Conservation (phyloP, 805 yeast species). For the Candida lessepsii region DNA sequence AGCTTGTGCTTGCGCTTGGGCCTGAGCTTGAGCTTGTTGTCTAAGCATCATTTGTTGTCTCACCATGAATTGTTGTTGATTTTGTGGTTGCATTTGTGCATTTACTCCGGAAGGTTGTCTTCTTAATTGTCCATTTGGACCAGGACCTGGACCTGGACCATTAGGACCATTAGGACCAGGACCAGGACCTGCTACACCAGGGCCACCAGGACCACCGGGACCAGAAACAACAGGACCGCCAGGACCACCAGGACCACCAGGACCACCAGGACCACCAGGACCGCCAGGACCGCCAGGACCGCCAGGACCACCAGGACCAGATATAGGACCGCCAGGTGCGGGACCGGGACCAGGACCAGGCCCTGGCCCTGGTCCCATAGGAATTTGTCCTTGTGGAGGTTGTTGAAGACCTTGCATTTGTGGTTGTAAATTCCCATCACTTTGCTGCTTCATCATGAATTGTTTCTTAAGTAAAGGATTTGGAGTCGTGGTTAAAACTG, state of each 20-base stretch:
- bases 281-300: not conserved
- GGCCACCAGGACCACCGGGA: not conserved
- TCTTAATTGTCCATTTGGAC: conserved; percentile 1
- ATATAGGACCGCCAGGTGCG: no score
- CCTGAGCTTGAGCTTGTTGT: conserved; percentile 18
- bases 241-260: not conserved
- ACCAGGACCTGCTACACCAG: not conserved
- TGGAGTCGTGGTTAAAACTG: conserved; percentile 14
- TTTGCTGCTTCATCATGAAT: conserved; percentile 18
- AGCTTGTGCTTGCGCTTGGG: conserved; percentile 13
- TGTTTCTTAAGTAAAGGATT: conserved; percentile 20
- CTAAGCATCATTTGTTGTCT: conserved; percentile 27
- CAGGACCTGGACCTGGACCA: conserved; percentile 3
- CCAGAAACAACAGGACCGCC: not conserved
- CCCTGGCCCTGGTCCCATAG: conserved; percentile 6
- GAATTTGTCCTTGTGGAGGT: conserved; percentile 13
- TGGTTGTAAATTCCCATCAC: not conserved
- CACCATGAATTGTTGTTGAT: conserved; percentile 26
- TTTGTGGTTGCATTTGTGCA: conserved; percentile 23
- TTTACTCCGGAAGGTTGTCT: conserved; percentile 4
- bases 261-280: conserved; percentile 1
- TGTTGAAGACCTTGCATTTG: conserved; percentile 6
- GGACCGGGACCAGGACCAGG: conserved; percentile 3
- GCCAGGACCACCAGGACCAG: not conserved
- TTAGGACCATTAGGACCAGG: not conserved